These are phyloP conservation scores for Phytophthora macrochlamydospora DNA, from an alignment of 352 stramenopile genomes.

Conservation along the genomic window DNA sequence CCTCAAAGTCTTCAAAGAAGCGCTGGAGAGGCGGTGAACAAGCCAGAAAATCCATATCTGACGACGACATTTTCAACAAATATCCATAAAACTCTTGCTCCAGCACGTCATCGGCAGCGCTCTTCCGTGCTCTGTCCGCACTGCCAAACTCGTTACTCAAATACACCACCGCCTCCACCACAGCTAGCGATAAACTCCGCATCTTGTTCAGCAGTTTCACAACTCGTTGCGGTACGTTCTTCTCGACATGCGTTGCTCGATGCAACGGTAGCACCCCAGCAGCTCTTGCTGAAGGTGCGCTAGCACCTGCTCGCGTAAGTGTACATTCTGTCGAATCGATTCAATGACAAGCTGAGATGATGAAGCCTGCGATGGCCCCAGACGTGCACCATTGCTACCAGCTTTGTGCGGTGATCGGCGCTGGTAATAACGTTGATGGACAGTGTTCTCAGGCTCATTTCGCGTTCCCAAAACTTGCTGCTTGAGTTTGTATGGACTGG, in stretches of 20 bases:
- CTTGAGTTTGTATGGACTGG: conserved; percentile 71
- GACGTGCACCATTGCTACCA: not conserved
- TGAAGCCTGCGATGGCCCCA: conserved; percentile 11
- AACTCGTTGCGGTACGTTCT: conserved; percentile 35
- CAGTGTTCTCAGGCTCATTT: conserved; percentile 8
- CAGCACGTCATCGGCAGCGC: conserved; percentile 31
- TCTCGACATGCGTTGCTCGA: conserved; percentile 24
- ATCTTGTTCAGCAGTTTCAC: conserved; percentile 67
- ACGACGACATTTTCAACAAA: conserved; percentile 50
- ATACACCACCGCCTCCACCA: conserved; percentile 71
- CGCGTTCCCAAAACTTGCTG: conserved; percentile 59
- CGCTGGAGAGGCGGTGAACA: conserved; percentile 37
- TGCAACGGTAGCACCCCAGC: conserved; percentile 21
- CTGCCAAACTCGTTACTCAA: conserved; percentile 41
- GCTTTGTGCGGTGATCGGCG: not conserved
- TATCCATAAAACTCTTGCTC: conserved; percentile 53
- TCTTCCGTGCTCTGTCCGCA: not conserved
- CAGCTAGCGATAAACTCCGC: conserved; percentile 58
- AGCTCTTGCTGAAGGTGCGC: conserved; percentile 52
- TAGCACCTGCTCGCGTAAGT: conserved; percentile 49
- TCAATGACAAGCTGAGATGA: conserved; percentile 45
- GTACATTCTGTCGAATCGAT: conserved; percentile 56
- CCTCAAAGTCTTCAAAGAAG: conserved; percentile 52
- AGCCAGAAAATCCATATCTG: conserved; percentile 55
- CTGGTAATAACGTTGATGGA: conserved; percentile 6